Evolutionary conservation across 495 filamentous ascomycete species (phyloP), one percentile per base, ranked within the genome.

Genomic region (Parachaetomium inaequale): DNA sequence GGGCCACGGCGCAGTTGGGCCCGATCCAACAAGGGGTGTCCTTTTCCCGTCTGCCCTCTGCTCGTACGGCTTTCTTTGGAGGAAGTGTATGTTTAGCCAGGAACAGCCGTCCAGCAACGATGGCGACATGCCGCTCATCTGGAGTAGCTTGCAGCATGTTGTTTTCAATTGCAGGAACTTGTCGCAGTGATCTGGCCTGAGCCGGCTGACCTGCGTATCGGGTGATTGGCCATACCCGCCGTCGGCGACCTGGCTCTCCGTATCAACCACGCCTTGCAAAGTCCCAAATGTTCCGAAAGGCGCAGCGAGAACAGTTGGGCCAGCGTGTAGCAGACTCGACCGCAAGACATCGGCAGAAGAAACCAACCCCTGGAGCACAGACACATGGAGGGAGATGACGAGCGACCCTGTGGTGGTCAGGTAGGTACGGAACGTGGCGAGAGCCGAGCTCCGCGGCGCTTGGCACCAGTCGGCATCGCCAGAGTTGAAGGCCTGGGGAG

Each of bases 391-490:
- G 12, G 73, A 76, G 50, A 81, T 76, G 49, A 80, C 67, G 12
- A 82, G 69, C 25, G 76, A 75, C 6, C 79, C 79, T 1, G 74
- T 79, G 12, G 79, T 80, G 1, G 79, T 81, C 46, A 82, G 62
- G 40, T 82, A 81, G 26, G 75, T 74, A 7, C 78, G 76, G 43
- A 82, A 72, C 4, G 75, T 80, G 25, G 74, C 78, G n/a, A 81
- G 62, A 14, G 74, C 73, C 8, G 70, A 68, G 2, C 72, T 69
- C 17, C 71, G 66, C 1, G 58, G 52, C 42, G 65, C 40, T 25
- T 53, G 51, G 46, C 50, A 45, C 28, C 61, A 61, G 29, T 73
- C 68, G 36, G 58, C 63, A 26, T 74, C 65, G 11, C 68, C 62
- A 7, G 62, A 23, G 21, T 66, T 61, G 19, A 66, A 68, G 0